These are phyloP conservation scores for Dicorynia guianensis DNA, from an alignment of 306 rosid genomes.

Conservation along the genomic window DNA sequence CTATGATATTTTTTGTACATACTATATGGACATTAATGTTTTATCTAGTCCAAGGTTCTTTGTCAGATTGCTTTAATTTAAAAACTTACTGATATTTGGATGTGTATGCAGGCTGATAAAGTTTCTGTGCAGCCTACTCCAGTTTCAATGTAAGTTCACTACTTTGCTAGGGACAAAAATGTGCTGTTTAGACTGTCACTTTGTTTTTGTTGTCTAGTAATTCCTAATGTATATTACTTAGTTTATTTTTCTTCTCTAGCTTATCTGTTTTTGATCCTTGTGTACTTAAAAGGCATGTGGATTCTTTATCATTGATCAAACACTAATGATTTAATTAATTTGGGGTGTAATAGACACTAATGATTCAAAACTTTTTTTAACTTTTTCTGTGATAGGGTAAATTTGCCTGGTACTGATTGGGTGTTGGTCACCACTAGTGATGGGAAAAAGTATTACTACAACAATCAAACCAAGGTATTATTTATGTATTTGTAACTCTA, in stretches of 20 bases:
- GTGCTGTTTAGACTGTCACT: slow-evolving; percentile 9
- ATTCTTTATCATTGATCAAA: slow-evolving; percentile 25
- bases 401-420: slow-evolving; percentile 91
- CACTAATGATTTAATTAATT: slow-evolving; percentile 20
- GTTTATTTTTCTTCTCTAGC: slow-evolving; percentile 29
- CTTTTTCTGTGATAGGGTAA: slow-evolving; percentile 60
- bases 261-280: not conserved
- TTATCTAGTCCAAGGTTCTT: slow-evolving; percentile 27
- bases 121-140: slow-evolving; percentile 81
- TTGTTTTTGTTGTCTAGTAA: not conserved
- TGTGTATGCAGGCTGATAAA: slow-evolving; percentile 72
- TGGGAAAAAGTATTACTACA: slow-evolving; percentile 90
- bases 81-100: slow-evolving; percentile 34
- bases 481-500: slow-evolving; percentile 20
- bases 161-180: not conserved
- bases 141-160: slow-evolving; percentile 78
- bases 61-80: not conserved
- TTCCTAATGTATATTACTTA: slow-evolving; percentile 6
- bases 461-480: slow-evolving; percentile 85
- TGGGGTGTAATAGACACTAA: slow-evolving; percentile 5
- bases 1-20: not conserved
- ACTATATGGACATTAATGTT: too few species aligned
- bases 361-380: not conserved
- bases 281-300: slow-evolving; percentile 15
- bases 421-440: slow-evolving; percentile 79